Conservation (phyloP, 495 filamentous ascomycete genomes). For the Podospora comata region DNA sequence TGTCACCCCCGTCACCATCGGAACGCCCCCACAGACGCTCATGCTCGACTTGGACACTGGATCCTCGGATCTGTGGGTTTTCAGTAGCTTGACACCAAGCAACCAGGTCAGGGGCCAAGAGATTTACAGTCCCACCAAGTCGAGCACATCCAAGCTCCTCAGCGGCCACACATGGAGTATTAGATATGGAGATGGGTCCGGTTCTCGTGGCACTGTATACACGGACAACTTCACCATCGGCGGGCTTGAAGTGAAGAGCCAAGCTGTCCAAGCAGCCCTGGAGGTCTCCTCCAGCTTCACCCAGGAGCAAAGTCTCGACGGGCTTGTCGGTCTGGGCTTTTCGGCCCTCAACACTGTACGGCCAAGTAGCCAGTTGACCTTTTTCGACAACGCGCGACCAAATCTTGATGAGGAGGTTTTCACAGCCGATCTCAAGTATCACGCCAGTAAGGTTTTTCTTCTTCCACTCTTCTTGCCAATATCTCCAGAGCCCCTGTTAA, state of each 20-base stretch:
- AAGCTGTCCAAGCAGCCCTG: constrained; percentile 69
- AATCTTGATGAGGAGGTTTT: constrained; percentile 60
- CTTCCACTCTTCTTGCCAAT: not conserved
- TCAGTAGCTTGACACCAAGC: constrained; percentile 31
- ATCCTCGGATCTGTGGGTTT: constrained; percentile 68
- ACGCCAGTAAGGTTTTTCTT: constrained; percentile 32
- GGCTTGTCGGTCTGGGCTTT: constrained; percentile 74
- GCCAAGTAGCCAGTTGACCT: constrained; percentile 61
- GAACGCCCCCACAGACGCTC: constrained; percentile 56
- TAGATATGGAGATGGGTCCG: constrained; percentile 67
- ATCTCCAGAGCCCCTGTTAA: not conserved
- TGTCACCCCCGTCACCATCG: constrained; percentile 64
- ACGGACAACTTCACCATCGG: constrained; percentile 68
- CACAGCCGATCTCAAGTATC: constrained; percentile 63
- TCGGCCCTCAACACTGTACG: constrained; percentile 66
- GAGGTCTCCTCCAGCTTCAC: constrained; percentile 61
- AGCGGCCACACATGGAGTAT: constrained; percentile 61
- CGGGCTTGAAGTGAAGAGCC: constrained; percentile 54
- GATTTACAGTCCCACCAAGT: constrained; percentile 54
- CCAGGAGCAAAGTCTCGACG: constrained; percentile 60
- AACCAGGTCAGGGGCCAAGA: constrained; percentile 48
- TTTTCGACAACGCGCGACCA: constrained; percentile 66
- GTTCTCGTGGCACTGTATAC: constrained; percentile 64
- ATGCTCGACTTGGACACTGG: constrained; percentile 75
- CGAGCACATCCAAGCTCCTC: constrained; percentile 48